A percentile compares a stretch with the other conserved stretches of the same genome.
Conservation (phyloP, 208 protist genomes). For the Balamuthia mandrillaris region DNA sequence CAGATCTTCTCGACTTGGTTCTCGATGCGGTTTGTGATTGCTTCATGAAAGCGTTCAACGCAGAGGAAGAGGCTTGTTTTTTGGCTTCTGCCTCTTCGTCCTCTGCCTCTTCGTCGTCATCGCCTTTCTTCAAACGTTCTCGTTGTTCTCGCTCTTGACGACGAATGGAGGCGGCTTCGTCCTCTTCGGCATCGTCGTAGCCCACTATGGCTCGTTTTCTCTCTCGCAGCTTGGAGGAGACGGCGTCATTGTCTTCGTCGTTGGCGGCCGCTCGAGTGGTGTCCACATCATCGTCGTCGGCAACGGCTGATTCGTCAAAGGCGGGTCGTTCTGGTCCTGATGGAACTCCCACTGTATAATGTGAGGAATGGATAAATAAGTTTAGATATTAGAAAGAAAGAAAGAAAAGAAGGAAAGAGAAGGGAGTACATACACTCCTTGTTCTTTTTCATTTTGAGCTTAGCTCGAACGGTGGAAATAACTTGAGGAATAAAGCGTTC, state of each 20-base stretch:
- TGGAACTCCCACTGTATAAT: not conserved
- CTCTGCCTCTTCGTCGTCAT: constrained; percentile 38
- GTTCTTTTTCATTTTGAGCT: not conserved
- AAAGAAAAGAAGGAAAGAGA: not conserved
- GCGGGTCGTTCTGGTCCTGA: not conserved
- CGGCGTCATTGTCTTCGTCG: not conserved
- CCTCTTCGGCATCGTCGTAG: constrained; percentile 40
- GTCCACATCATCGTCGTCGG: not conserved
- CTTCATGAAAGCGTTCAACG: not conserved
- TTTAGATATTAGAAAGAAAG: not conserved
- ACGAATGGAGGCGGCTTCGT: not conserved
- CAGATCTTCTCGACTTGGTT: not conserved
- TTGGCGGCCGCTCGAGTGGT: not conserved
- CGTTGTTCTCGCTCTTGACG: not conserved
- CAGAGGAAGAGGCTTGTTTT: too few species aligned
- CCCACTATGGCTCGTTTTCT: constrained; percentile 40
- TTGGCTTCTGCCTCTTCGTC: not conserved
- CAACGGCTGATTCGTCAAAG: not conserved
- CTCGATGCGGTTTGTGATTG: not conserved
- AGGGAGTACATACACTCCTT: not conserved
- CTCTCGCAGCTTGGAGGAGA: constrained; percentile 11
- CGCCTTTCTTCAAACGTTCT: not conserved
- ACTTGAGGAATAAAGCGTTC: constrained; percentile 17
- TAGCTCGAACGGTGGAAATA: not conserved
- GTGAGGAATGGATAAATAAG: not conserved